These are phyloP conservation scores for Aquilaria sinensis DNA, from an alignment of 345 rosid species.

Conservation along the genomic window DNA sequence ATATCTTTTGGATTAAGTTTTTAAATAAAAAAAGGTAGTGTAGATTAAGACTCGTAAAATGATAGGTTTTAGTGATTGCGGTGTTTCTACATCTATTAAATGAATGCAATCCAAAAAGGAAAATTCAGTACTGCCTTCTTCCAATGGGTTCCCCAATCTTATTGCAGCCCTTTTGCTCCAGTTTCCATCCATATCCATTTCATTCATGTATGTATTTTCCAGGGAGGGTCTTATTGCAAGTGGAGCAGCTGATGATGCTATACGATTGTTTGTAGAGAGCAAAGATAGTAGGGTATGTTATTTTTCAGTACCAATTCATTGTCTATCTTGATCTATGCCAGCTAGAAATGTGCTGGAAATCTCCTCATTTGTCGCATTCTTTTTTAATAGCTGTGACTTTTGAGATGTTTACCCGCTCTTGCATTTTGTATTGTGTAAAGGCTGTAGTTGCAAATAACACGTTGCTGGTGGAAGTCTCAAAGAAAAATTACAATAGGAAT, in stretches of 20 bases:
- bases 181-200: slow-evolving; percentile 5
- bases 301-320: slow-evolving; percentile 5
- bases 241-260: slow-evolving; percentile 94
- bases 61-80: no score
- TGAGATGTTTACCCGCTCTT: no score
- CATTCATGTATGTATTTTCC: slow-evolving; percentile 14
- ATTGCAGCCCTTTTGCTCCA: slow-evolving; percentile 1
- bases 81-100: no score
- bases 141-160: not conserved
- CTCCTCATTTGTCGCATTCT: not conserved
- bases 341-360: no score
- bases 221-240: slow-evolving; percentile 83
- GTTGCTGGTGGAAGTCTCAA: no score
- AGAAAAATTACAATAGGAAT: no score
- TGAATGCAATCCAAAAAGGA: no score
- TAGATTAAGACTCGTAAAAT: no score
- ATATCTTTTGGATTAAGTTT: no score
- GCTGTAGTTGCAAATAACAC: no score
- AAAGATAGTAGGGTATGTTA: slow-evolving; percentile 50
- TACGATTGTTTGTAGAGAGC: slow-evolving; percentile 62
- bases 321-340: not conserved
- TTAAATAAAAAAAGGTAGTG: no score
- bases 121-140: not conserved
- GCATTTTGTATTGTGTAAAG: no score
- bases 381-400: not conserved